Base-by-base conservation (phyloP, 2,329 filamentous ascomycete species). In the Ophiostoma montium region DNA sequence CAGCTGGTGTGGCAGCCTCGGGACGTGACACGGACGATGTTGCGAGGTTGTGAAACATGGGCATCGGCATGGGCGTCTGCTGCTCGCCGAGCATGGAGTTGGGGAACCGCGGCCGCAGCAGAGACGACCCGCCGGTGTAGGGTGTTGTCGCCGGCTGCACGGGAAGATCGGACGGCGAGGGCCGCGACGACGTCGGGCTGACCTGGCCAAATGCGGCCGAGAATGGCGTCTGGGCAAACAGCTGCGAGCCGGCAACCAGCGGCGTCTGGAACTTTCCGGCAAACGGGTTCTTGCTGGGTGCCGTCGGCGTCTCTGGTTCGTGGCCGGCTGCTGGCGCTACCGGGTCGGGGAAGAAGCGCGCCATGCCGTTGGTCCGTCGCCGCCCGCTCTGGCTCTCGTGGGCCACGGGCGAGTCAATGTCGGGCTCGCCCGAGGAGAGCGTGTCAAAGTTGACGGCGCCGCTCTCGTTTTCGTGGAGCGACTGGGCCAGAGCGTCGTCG, bases 161-260 rank as follows among this genome's bases (percentile, higher is more conserved):
- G 13, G 57, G 56, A 11, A 72, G 67, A 4, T 70, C 56, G 38
- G 68, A 63, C 0, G 75, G 75, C 1, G 75, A 79, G 0, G 75
- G 75, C 11, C 75, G 66, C 1, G 75, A 78, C 1, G 74, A 78
- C 0, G 75, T 78, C 18, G 75, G 75, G 51, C 74, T 78, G 42
- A 64, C 50, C 12, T 48, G 65, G 56, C 70, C 75, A 15, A 69
- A 57, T 1, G 67, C 72, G 1, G 75, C 76, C 2, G 75, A 76
- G 31, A 64, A 64, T 53, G 75, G 75, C 0, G 75, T 78, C 54
- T 72, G 69, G 1, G 65, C 67, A 54, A 79, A 79, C 9, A 79
- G 63, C 57, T 79, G 74, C 8, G 72, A 71, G 57, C 58, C 65
- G 48, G 54, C 63, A 57, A 66, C 65, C 55, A 61, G 59, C 51